Evolutionary conservation across 306 rosid genomes (phyloP).

Genomic region (Trichosanthes truncata): DNA sequence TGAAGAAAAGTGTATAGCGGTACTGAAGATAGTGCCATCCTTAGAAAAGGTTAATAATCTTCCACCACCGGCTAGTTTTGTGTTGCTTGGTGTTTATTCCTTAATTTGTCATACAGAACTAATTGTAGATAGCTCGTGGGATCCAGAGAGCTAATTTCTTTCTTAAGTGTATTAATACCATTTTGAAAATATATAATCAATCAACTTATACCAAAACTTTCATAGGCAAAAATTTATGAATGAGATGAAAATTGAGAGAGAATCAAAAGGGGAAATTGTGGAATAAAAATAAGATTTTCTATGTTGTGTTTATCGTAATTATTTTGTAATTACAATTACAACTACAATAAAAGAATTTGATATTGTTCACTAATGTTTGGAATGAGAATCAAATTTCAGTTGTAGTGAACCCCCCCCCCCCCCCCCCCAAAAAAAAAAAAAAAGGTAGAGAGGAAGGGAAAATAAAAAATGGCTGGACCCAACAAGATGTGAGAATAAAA

Average conservation of each 20-base stretch:
- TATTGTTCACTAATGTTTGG: not conserved
- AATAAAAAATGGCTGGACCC: not conserved
- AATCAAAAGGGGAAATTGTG: not conserved
- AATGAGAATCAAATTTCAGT: not conserved
- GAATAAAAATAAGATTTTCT: not conserved
- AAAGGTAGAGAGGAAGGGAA: not conserved
- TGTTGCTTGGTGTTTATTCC: not conserved
- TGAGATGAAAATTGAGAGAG: not conserved
- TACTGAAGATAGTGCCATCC: slow-evolving; percentile 46
- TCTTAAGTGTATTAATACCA: not conserved
- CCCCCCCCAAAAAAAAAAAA: too few species aligned
- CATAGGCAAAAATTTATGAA: not conserved
- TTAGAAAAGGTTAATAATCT: slow-evolving; percentile 39
- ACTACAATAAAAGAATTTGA: not conserved
- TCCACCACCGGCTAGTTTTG: not conserved
- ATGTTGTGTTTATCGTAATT: not conserved
- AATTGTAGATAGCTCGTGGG: not conserved
- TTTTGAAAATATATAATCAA: not conserved
- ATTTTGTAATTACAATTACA: not conserved
- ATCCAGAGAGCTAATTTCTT: not conserved
- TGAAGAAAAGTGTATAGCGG: slow-evolving; percentile 21
- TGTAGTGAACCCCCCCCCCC: not conserved
- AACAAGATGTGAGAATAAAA: not conserved
- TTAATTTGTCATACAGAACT: not conserved
- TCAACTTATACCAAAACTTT: not conserved